Evolutionary conservation across 805 yeast species (phyloP).

Genomic region (Lipomyces yamadae): DNA sequence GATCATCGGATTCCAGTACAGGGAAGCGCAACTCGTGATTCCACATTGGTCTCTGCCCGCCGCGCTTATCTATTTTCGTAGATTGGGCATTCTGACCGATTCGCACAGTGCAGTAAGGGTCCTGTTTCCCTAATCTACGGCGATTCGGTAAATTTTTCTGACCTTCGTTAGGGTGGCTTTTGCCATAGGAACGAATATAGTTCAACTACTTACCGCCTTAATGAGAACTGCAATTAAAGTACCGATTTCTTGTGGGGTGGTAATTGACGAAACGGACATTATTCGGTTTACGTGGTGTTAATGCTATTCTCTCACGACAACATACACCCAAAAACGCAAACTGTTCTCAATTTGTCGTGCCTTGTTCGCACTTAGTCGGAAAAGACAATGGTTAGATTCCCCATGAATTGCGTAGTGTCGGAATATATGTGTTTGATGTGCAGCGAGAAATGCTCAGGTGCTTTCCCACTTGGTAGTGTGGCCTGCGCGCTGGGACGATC

Average conservation of each 20-base stretch:
- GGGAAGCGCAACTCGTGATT: constrained; percentile 73
- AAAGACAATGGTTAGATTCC: neutral
- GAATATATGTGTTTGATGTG: neutral
- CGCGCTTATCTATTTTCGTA: constrained; percentile 77
- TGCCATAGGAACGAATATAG: neutral
- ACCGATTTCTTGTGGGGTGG: constrained; percentile 46
- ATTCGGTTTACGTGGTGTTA: neutral
- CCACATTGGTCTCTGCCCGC: constrained; percentile 95
- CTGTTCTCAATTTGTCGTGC: neutral
- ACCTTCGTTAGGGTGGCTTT: constrained; percentile 18
- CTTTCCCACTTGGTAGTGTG: no score
- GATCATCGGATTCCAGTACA: constrained; percentile 62
- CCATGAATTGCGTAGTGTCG: neutral
- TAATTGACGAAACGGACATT: neutral
- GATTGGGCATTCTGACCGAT: constrained; percentile 80
- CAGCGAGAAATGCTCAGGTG: neutral
- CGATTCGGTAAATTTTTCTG: constrained; percentile 81
- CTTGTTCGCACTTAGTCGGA: neutral
- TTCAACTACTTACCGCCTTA: constrained; percentile 56
- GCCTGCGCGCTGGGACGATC: no score
- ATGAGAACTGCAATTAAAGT: constrained; percentile 74
- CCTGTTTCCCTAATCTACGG: constrained; percentile 86
- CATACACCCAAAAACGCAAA: neutral
- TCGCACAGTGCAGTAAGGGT: constrained; percentile 84
- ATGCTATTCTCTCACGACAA: neutral